Base-by-base conservation (phyloP, 106 monocot genomes). In the Acanthochlamys bracteata region DNA sequence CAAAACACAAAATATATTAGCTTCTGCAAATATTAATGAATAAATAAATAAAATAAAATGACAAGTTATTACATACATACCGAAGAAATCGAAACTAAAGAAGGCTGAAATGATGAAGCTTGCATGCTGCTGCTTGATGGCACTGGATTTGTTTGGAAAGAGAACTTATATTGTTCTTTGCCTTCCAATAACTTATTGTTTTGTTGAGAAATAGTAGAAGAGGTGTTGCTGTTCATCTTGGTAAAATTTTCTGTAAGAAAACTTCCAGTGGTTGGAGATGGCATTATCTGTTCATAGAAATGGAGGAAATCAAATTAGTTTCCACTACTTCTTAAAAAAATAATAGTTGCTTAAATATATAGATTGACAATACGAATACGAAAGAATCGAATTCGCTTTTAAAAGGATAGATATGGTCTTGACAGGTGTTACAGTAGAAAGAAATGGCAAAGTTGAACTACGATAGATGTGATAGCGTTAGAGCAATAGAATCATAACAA, bases 191-290 rank as follows among this genome's bases (percentile, higher is more conserved):
- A 69, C 13, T 72, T 76, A 66, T 65, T 46, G 52, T 24, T 59
- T 52, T 73, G 71, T 13, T 75, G 75, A 16, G 57, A 47, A 16
- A 64, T 41, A 45, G 33, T 41, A 43, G 68, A 41, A 46, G n/a
- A n/a, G n/a, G n/a, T n/a, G n/a, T n/a, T n/a, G n/a, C 56, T 47
- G n/a, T 27, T 16, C 45, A 24, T 61, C 76, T 66, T 70, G 25
- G 73, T 75, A 21, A 69, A 75, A 10, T 61, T 11, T 15, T 67
- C 25, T 4, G 49, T 15, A 54, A 65, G 59, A 66, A 62, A 59
- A 70, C 27, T 66, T 21, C 74, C 79, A 60, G 66, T 66, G 7
- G 70, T 79, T 74, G 74, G 74, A 70, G 79, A 80, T 42, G 13
- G 74, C 45, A 59, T 39, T 42, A 74, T 42, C 74, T 74, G 49